A percentile compares a stretch with the other conserved stretches of the same genome.
phyloP scores from a whole-genome alignment of 805 yeast genomes.

The Yarrowia deformans region DNA sequence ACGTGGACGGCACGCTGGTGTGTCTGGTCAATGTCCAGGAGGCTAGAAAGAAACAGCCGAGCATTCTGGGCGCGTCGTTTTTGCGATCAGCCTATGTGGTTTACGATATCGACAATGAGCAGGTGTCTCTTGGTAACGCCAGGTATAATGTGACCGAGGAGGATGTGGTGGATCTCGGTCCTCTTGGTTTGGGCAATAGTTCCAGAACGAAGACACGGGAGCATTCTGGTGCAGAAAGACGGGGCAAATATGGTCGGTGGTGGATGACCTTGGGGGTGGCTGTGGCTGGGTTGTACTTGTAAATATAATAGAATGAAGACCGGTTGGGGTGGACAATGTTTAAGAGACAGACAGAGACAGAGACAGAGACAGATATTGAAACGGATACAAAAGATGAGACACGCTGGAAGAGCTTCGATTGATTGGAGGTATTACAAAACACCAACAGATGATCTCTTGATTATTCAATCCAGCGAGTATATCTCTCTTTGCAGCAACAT shows the following conservation, averaged over 20 bases:
- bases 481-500: too few species aligned
- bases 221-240: background rate
- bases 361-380: too few species aligned
- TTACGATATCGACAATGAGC: slow-evolving; percentile 22
- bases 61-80: slow-evolving; percentile 14
- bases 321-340: too few species aligned
- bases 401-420: too few species aligned
- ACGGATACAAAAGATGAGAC: too few species aligned
- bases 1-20: slow-evolving; percentile 11
- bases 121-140: slow-evolving; percentile 10
- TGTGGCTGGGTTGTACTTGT: background rate
- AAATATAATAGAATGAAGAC: background rate
- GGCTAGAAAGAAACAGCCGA: background rate
- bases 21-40: slow-evolving; percentile 11
- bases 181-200: background rate
- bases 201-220: background rate
- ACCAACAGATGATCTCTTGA: too few species aligned
- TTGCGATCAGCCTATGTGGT: slow-evolving; percentile 19
- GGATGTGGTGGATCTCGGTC: slow-evolving; percentile 2
- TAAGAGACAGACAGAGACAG: too few species aligned
- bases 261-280: background rate
- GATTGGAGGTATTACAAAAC: too few species aligned
- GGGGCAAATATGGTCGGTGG: background rate
- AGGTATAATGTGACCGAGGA: background rate
- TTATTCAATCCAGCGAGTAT: too few species aligned